Evolutionary conservation across 371 early-diverging fungal species (phyloP).

Genomic region (Apophysomyces trapeziformis): DNA sequence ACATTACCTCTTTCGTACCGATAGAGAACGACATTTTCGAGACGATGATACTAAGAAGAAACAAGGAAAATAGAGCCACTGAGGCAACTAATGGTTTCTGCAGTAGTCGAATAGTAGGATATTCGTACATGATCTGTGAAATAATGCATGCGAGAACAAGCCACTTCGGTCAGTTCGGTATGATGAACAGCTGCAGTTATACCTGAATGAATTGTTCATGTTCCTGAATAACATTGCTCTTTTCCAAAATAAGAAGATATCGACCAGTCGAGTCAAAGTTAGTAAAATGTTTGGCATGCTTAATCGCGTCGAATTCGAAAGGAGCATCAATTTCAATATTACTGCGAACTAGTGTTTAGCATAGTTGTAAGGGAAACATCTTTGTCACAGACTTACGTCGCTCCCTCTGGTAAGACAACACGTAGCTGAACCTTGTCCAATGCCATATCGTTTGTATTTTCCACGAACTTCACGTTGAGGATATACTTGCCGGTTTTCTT

Average conservation of each 20-base stretch:
- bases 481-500: conserved; percentile 56
- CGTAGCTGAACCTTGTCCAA: conserved; percentile 70
- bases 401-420: conserved; percentile 93
- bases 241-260: conserved; percentile 62
- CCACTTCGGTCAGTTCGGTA: not conserved
- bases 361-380: not conserved
- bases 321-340: conserved; percentile 65
- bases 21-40: conserved; percentile 51
- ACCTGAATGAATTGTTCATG: conserved; percentile 54
- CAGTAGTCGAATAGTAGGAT: conserved; percentile 35
- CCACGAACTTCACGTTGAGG: conserved; percentile 74
- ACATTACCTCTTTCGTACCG: conserved; percentile 33
- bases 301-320: conserved; percentile 52
- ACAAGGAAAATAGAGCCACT: conserved; percentile 37
- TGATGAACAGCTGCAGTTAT: not conserved
- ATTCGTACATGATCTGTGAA: conserved; percentile 53
- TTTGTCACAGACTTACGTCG: conserved; percentile 60
- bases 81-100: conserved; percentile 55
- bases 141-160: not conserved
- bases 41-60: conserved; percentile 45
- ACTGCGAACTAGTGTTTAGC: conserved; percentile 19
- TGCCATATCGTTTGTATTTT: conserved; percentile 64
- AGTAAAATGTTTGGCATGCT: conserved; percentile 53
- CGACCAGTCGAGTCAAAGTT: conserved; percentile 81
- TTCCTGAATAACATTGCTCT: conserved; percentile 67